These are phyloP conservation scores for Beta macrorhiza DNA, from an alignment of 179 eudicot species.

Conservation along the genomic window DNA sequence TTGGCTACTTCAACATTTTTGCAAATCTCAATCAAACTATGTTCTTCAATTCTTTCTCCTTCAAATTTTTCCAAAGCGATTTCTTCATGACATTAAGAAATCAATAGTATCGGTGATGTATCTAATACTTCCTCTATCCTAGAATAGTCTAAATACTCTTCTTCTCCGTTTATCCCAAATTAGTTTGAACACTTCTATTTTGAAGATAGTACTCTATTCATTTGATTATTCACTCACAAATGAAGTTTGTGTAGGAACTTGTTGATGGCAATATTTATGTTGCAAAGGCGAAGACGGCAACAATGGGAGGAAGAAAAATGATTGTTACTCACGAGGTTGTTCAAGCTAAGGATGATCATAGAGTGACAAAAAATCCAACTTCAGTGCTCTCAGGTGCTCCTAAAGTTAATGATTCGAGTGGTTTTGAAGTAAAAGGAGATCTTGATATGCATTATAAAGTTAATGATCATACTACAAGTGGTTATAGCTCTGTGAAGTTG, in stretches of 20 bases:
- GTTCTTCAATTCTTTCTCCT: neutral
- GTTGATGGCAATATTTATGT: constrained; percentile 10
- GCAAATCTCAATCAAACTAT: too few species aligned
- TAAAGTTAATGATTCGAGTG: constrained; percentile 31
- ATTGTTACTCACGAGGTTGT: neutral
- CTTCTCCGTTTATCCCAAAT: neutral
- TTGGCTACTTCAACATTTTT: neutral
- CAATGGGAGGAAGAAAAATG: constrained; percentile 50
- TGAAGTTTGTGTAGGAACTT: constrained; percentile 22
- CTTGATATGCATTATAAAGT: constrained; percentile 20
- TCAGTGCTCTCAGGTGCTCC: constrained; percentile 45
- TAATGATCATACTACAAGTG: constrained; percentile 19
- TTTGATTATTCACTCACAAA: neutral
- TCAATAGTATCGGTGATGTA: too few species aligned
- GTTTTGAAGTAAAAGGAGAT: constrained; percentile 29
- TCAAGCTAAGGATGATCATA: constrained; percentile 18
- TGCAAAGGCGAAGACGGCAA: constrained; percentile 7
- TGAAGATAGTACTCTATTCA: too few species aligned
- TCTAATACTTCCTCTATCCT: too few species aligned
- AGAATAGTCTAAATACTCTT: too few species aligned
- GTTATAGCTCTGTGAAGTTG: constrained; percentile 26
- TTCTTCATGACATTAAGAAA: neutral
- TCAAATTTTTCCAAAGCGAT: neutral
- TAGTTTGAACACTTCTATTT: neutral
- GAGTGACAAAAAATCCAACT: constrained; percentile 16